Conservation (phyloP, 345 rosid species). For the Boechera stricta region DNA sequence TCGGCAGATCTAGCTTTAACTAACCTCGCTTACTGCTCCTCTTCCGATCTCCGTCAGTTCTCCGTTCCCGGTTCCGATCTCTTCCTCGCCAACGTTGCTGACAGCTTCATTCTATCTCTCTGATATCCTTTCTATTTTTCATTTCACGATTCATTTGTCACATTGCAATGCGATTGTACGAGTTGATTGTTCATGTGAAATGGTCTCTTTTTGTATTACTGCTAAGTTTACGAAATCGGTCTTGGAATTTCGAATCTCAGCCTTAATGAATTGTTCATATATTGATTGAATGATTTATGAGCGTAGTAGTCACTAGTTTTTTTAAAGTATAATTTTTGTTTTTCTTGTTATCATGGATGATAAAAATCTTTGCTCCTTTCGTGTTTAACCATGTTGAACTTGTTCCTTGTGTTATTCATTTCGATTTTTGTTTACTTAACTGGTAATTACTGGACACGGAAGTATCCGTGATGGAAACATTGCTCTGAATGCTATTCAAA, state of each 20-base stretch:
- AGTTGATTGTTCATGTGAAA: slow-evolving; percentile 4
- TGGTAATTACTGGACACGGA: slow-evolving; percentile 70
- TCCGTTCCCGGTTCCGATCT: slow-evolving; percentile 76
- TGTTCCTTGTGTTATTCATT: background rate
- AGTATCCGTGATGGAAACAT: slow-evolving; percentile 62
- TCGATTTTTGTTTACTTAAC: slow-evolving; percentile 54
- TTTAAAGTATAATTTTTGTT: background rate
- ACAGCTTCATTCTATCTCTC: slow-evolving; percentile 68
- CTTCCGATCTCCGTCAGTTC: slow-evolving; percentile 83
- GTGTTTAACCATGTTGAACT: background rate
- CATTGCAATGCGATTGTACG: slow-evolving; percentile 22
- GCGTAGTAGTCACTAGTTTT: background rate
- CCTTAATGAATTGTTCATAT: slow-evolving; percentile 8
- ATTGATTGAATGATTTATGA: slow-evolving; percentile 21
- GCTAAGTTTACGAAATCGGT: background rate
- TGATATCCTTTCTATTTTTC: slow-evolving; percentile 68
- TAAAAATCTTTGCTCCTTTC: background rate
- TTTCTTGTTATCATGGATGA: slow-evolving; percentile 1
- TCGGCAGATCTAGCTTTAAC: slow-evolving; percentile 80
- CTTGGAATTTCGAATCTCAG: slow-evolving; percentile 15
- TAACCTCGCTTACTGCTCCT: slow-evolving; percentile 85
- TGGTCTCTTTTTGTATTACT: background rate
- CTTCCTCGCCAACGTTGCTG: slow-evolving; percentile 69
- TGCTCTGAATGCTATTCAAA: slow-evolving; percentile 85
- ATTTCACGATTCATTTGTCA: background rate